Evolutionary conservation across 2,329 filamentous ascomycete species (phyloP), one percentile per base, ranked within the genome.

Genomic region (Botrytis deweyae): DNA sequence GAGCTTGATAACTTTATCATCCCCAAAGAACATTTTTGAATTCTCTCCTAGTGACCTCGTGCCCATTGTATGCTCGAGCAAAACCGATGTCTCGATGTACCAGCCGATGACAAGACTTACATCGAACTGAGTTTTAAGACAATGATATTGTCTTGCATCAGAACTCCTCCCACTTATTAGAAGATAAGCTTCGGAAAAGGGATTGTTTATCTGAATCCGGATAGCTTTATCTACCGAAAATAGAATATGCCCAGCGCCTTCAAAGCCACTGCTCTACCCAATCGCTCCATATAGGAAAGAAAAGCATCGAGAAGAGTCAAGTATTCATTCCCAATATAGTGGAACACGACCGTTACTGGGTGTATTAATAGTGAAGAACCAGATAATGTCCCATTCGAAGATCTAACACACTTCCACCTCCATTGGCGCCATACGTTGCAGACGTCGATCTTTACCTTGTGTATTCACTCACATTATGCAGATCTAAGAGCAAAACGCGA

Each of bases 141-240:
- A 70, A 62, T 46, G 55, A 29, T 12, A 18, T 44, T 38, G 9
- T 55, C 33, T 20, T 36, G 29, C 46, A 33, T 10, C 16, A 5
- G 16, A 36, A 67, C 12, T 38, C 44, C 46, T 67, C 44, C 64
- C 44, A 67, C 64, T 46, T 25, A 67, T 40, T 3, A 25, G 40
- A 40, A n/a, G 49, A 58, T 42, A 44, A 69, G 49, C n/a, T 58
- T 69, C 36, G 38, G 49, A 42, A 58, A 67, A 33, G 52, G 66
- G 66, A 69, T 58, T 33, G 49, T 69, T 69, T 69, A 69, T 44
- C 49, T 52, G 20, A 29, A 69, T 69, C 38, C 66, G 49, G 49
- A 59, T 58, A 55, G 33, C 33, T 29, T 7, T 59, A 59, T 33
- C 29, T 33, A 59, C 29, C 29, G 8, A 59, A 36, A 22, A 36